Evolutionary conservation across 352 stramenopile species (phyloP).

Genomic region (Globisporangium abappressorium): DNA sequence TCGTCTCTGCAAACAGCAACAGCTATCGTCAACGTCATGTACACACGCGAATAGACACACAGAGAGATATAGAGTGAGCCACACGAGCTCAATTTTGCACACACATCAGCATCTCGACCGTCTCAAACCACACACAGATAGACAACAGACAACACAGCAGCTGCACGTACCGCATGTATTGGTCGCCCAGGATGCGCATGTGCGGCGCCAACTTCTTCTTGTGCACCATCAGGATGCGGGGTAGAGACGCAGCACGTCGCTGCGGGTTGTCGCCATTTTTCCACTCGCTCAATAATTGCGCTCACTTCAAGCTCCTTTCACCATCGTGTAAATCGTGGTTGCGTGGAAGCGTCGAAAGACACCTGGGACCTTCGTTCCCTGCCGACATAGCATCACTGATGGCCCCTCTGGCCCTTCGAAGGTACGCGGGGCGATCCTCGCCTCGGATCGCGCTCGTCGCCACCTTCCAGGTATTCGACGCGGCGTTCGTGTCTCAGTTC

Average conservation of each 20-base stretch:
- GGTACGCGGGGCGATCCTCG: no score
- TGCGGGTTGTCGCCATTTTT: constrained; percentile 25
- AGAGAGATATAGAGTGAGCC: background rate
- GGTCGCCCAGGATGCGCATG: constrained; percentile 81
- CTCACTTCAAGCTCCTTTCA: no score
- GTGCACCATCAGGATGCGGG: constrained; percentile 77
- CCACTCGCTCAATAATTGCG: background rate
- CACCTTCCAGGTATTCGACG: no score
- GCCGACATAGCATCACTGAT: no score
- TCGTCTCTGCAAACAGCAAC: constrained; percentile 44
- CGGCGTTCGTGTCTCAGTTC: no score
- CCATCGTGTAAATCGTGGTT: no score
- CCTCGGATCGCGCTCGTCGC: no score
- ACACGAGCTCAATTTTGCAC: background rate
- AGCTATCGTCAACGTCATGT: background rate
- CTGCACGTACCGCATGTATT: constrained; percentile 60
- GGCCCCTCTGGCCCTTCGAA: no score
- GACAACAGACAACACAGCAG: background rate
- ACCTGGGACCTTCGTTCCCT: no score
- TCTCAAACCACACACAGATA: background rate
- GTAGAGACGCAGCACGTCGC: constrained; percentile 68
- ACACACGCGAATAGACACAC: background rate
- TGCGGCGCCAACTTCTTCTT: constrained; percentile 65
- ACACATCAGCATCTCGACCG: background rate
- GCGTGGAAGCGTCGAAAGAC: no score